Evolutionary conservation across 208 protist species (phyloP).

Genomic region (Angomonas ambiguus): DNA sequence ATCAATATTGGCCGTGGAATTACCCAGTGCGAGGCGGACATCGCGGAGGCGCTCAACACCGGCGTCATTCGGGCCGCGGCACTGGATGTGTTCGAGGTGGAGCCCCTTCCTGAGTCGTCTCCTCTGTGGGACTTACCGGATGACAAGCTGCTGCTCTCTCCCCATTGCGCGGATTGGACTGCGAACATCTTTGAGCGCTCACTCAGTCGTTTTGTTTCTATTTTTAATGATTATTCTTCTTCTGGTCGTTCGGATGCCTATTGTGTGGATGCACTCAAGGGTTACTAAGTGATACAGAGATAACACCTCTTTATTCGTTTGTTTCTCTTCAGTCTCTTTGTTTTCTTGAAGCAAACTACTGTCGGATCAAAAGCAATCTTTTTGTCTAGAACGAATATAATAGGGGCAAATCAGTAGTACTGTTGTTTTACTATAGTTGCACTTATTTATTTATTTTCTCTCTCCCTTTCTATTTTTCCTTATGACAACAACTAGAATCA

Average conservation of each 20-base stretch:
- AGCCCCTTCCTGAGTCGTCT: constrained; percentile 64
- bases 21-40: constrained; percentile 60
- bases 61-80: constrained; percentile 65
- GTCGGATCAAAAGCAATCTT: neutral
- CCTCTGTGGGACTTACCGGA: constrained; percentile 58
- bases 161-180: constrained; percentile 60
- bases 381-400: neutral
- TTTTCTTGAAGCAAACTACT: neutral
- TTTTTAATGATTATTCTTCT: constrained; percentile 14
- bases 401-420: neutral
- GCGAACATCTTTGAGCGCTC: constrained; percentile 20
- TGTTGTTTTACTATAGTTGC: constrained; percentile 12
- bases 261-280: constrained; percentile 26
- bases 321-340: neutral
- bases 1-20: constrained; percentile 85
- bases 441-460: neutral
- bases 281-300: constrained; percentile 17
- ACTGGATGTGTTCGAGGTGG: constrained; percentile 77
- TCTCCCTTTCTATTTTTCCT: neutral
- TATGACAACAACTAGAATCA: too few relatives aligned
- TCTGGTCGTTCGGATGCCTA: constrained; percentile 21
- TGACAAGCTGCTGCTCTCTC: constrained; percentile 61
- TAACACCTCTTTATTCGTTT: neutral
- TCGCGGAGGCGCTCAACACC: constrained; percentile 51
- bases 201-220: constrained; percentile 21